Evolutionary conservation across 371 early-diverging fungal species (phyloP).

Genomic region (Apophysomyces sp.): DNA sequence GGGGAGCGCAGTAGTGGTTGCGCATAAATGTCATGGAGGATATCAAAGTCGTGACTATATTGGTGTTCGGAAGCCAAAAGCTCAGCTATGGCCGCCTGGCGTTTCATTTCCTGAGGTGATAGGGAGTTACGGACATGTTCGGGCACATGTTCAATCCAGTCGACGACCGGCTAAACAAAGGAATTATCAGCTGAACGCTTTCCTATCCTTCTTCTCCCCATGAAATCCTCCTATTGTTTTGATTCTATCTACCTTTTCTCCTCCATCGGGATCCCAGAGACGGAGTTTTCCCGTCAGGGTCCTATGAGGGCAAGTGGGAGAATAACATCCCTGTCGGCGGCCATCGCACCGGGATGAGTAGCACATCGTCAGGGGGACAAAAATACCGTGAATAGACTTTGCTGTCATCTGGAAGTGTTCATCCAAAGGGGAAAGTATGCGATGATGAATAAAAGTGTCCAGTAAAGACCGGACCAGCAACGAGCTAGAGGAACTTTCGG

Average conservation of each 20-base stretch:
- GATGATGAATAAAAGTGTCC: conserved; percentile 17
- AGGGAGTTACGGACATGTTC: conserved; percentile 13
- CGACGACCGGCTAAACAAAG: conserved; percentile 3
- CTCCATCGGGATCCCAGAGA: background rate
- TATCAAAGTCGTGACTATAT: conserved; percentile 26
- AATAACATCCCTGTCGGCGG: conserved; percentile 22
- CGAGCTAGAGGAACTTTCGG: conserved; percentile 12
- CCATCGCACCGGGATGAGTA: conserved; percentile 30
- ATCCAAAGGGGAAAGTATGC: background rate
- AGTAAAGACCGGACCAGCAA: conserved; percentile 12
- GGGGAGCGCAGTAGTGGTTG: conserved; percentile 21
- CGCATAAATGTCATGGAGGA: conserved; percentile 28
- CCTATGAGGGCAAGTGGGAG: conserved; percentile 33
- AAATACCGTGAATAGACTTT: conserved; percentile 18
- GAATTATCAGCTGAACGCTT: conserved; percentile 1
- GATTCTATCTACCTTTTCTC: conserved; percentile 2
- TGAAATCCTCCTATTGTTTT: background rate
- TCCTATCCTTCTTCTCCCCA: background rate
- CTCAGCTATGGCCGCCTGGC: conserved; percentile 40
- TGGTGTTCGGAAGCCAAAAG: conserved; percentile 29
- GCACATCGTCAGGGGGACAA: conserved; percentile 28
- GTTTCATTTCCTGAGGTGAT: conserved; percentile 24
- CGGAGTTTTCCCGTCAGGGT: conserved; percentile 1
- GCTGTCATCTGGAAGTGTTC: conserved; percentile 5
- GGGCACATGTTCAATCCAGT: conserved; percentile 24